phyloP scores from a whole-genome alignment of 2,329 filamentous ascomycete genomes.

The Chrysoporthe cubensis region DNA sequence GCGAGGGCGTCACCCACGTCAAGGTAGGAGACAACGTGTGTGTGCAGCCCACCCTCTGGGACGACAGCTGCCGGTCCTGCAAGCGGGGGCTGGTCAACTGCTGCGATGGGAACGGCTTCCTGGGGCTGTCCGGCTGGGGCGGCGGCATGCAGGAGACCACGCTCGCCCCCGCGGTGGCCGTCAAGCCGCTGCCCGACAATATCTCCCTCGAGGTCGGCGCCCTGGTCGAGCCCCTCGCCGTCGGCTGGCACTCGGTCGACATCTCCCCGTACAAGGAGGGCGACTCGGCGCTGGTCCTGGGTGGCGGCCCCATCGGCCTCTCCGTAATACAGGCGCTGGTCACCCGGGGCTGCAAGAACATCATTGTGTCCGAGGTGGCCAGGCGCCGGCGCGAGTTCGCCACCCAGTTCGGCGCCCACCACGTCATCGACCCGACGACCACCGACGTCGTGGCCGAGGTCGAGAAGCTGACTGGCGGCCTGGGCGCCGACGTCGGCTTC shows the following conservation, averaged over 20 bases:
- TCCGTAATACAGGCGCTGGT: constrained; percentile 62
- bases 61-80: constrained; percentile 58
- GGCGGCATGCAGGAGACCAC: constrained; percentile 59
- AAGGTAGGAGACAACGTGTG: constrained; percentile 58
- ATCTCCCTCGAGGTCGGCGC: constrained; percentile 58
- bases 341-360: constrained; percentile 54
- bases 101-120: constrained; percentile 48
- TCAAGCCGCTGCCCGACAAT: constrained; percentile 53
- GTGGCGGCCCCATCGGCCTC: constrained; percentile 66
- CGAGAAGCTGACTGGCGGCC: constrained; percentile 29
- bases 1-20: constrained; percentile 48
- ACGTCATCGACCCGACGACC: constrained; percentile 27
- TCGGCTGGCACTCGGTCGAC: constrained; percentile 65
- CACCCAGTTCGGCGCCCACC: constrained; percentile 54
- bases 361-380: constrained; percentile 63
- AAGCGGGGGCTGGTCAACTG: constrained; percentile 40
- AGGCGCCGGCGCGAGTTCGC: constrained; percentile 54
- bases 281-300: constrained; percentile 58
- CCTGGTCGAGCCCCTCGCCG: constrained; percentile 64
- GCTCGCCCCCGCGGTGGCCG: constrained; percentile 50
- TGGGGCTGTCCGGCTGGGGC: constrained; percentile 46
- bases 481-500: constrained; percentile 32
- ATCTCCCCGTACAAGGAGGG: constrained; percentile 35
- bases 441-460: constrained; percentile 30
- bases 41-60: constrained; percentile 61